Base-by-base conservation (phyloP, 495 filamentous ascomycete species). In the Evansstolkia leycettana region DNA sequence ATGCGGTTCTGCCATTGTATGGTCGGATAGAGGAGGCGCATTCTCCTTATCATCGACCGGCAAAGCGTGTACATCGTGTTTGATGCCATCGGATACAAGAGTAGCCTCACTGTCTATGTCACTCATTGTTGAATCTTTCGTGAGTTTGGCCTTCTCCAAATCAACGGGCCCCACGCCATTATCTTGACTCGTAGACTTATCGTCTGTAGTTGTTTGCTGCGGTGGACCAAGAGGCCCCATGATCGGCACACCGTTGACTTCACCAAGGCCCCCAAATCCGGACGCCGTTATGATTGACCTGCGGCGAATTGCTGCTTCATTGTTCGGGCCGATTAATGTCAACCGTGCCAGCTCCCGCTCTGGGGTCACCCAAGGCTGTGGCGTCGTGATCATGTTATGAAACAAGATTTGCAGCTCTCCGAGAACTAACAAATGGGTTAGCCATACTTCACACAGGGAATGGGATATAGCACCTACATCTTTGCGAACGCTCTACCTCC, bases 271-370 rank as follows among this genome's bases (percentile, higher is more conserved):
- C 5, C 45, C 45, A n/a, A 60, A 52, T 31, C 57, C 54, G 19
- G 42, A 48, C 32, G 48, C 53, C 28, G 54, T 52, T 16, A 70
- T 59, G 6, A 71, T 76, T 7, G 75, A 79, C 16, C 60, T 58
- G 16, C 71, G 66, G 24, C 74, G 69, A 33, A 72, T 69, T 3
- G 62, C 64, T 11, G 66, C 71, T 49, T 77, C 75, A 19, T 70
- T 70, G 18, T 68, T 64, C 2, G 72, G 66, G 38, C 69, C 78
- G 40, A 80, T 70, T 28, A 90, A 64, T 2, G 88, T 84, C 18
- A 89, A 72, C 26, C 86, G 77, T 14, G 88, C 89, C 41, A 96
- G 71, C 42, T 90, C 80, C 34, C 74, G 74, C 8, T 80, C 72
- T 0, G 90, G 90, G 28, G 48, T 72, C 41, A 75, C 79, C 43